phyloP scores from a whole-genome alignment of 257 asterid genomes.

The Asclepias syriaca region DNA sequence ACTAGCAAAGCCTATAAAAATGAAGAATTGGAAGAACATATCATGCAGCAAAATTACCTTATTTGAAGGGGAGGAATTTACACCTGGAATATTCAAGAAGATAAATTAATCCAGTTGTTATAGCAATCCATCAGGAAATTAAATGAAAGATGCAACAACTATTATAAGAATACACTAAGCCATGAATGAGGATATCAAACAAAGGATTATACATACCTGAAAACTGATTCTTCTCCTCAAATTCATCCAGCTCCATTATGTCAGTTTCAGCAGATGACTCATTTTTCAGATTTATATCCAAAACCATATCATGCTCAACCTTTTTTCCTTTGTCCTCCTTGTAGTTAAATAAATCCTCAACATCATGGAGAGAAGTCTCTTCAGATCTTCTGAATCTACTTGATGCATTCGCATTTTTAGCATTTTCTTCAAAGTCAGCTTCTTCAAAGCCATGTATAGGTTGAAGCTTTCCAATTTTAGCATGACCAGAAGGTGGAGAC shows the following conservation, averaged over 20 bases:
- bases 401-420: slow-evolving; percentile 13
- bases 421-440: slow-evolving; percentile 33
- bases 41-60: slow-evolving; percentile 42
- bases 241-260: slow-evolving; percentile 46
- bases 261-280: slow-evolving; percentile 80
- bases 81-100: slow-evolving; percentile 41
- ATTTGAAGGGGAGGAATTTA: slow-evolving; percentile 35
- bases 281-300: slow-evolving; percentile 30
- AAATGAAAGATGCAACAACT: neutral
- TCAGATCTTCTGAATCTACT: neutral
- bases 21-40: slow-evolving; percentile 9
- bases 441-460: slow-evolving; percentile 34
- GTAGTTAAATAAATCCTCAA: neutral
- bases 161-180: neutral
- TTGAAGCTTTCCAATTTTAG: slow-evolving; percentile 37
- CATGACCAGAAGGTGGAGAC: slow-evolving; percentile 30
- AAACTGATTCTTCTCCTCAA: slow-evolving; percentile 30
- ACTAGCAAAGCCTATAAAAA: neutral
- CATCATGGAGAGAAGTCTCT: neutral
- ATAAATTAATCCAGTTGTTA: slow-evolving; percentile 18
- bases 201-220: slow-evolving; percentile 28
- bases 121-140: neutral
- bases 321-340: slow-evolving; percentile 7
- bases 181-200: neutral
- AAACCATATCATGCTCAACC: slow-evolving; percentile 11